Evolutionary conservation across 169 alveolate genomes (phyloP), one percentile per base, ranked within the genome.

Genomic region (Eimeria falciformis): DNA sequence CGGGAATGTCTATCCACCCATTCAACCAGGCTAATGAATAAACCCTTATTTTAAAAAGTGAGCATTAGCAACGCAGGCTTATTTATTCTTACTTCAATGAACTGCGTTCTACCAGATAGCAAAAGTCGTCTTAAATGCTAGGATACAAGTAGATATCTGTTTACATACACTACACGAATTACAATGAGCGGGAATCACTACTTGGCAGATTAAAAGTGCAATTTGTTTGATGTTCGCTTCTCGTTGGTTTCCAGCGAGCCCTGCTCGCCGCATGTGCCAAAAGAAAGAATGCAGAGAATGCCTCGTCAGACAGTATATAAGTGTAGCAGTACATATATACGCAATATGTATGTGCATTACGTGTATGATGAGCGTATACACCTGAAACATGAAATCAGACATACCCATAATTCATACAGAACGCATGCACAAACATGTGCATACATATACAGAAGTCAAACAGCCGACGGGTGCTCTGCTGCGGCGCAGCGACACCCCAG

Each of bases 201-300:
- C 9, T 27, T 65, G 14, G 7, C 14, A n/a, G 46, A n/a, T 77
- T 77, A 46, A 77, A 77, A 77, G 86, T 45, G 58, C 68, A 46
- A 33, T 68, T n/a, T 9, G 86, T 47, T 77, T 77, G 68, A 77
- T 46, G 86, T 77, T 77, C 21, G 69, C 73, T 77, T 45, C 29
- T 37, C n/a, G 40, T 11, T 12, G 83, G 81, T 25, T 75, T 47
- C n/a, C 58, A 45, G 86, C 86, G 66, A 77, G 86, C 27, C 45
- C 29, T 43, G 25, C 68, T 46, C 58, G 86, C 86, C 68, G 58
- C 46, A 43, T 18, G 68, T 47, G 86, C 86, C 86, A 77, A 77
- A 23, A 77, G 86, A 77, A 25, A 25, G 55, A 68, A 68, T 46
- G 69, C 68, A 43, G 45, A 77, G 69, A 77, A 37, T 43, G 58